Percentiles rank a stretch among this genome's conserved stretches.
These are phyloP conservation scores for Ophiocordyceps robertsii DNA, from an alignment of 2,329 filamentous ascomycete genomes.

Conservation along the genomic window DNA sequence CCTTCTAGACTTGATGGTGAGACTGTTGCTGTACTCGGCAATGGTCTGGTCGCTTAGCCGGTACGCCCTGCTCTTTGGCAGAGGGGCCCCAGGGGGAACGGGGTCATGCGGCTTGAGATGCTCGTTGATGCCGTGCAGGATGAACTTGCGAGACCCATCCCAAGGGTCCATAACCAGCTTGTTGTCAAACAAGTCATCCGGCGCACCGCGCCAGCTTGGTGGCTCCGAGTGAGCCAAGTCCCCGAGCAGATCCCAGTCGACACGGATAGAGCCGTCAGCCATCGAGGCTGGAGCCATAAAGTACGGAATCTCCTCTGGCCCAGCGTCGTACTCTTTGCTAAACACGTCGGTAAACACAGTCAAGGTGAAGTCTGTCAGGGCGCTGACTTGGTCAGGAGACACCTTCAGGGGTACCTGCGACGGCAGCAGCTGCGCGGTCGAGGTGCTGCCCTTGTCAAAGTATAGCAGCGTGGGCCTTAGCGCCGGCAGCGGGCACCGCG, in stretches of 20 bases:
- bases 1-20: conserved; percentile 48
- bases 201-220: conserved; percentile 26
- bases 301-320: conserved; percentile 58
- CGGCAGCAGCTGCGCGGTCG: conserved; percentile 37
- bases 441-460: conserved; percentile 49
- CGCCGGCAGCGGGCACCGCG: conserved; percentile 47
- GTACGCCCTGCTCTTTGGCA: conserved; percentile 30
- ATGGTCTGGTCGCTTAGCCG: conserved; percentile 42
- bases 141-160: conserved; percentile 51
- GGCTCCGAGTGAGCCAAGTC: conserved; percentile 19
- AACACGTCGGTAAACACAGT: conserved; percentile 73
- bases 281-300: conserved; percentile 54
- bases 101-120: conserved; percentile 50
- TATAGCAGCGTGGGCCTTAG: conserved; percentile 60
- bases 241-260: conserved; percentile 51
- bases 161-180: conserved; percentile 44
- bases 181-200: conserved; percentile 35
- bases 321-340: conserved; percentile 67
- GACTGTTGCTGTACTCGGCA: conserved; percentile 70
- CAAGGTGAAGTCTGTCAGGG: conserved; percentile 61
- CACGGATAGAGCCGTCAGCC: conserved; percentile 9
- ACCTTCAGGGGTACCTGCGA: conserved; percentile 30
- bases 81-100: conserved; percentile 43
- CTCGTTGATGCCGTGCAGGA: conserved; percentile 36
- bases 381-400: conserved; percentile 28